These are phyloP conservation scores for Solanum habrochaites DNA, from an alignment of 257 asterid genomes.

Conservation along the genomic window DNA sequence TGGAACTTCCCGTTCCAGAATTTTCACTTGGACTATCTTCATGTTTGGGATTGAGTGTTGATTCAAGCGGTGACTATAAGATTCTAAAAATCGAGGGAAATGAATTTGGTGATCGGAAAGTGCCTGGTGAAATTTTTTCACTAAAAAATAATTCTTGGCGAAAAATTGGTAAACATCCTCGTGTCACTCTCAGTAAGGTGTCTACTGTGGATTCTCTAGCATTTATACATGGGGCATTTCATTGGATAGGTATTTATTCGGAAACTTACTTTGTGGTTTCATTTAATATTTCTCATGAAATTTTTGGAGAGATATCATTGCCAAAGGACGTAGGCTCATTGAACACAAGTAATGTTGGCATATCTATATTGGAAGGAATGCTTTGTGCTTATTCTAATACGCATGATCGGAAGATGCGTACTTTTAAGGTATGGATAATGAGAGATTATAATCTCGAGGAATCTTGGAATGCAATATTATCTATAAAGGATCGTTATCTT, in stretches of 20 bases:
- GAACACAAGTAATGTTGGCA: neutral
- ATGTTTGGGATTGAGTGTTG: neutral
- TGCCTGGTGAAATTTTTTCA: neutral
- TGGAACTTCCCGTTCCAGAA: neutral
- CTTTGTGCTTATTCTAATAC: neutral
- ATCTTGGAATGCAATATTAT: neutral
- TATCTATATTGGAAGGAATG: neutral
- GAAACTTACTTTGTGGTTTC: neutral
- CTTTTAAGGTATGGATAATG: neutral
- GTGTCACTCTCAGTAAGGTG: neutral
- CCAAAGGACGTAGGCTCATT: neutral
- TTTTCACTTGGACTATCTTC: neutral
- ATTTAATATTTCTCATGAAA: neutral
- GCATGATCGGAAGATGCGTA: neutral
- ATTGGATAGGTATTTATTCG: neutral
- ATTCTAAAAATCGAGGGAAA: neutral
- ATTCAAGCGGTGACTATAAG: neutral
- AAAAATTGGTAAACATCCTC: neutral
- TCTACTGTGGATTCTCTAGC: neutral
- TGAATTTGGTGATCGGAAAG: neutral
- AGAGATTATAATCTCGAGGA: neutral
- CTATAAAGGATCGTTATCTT: neutral
- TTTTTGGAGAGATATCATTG: neutral
- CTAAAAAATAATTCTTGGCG: neutral
- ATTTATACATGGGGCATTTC: neutral